Conservation (phyloP, 169 alveolate species). For the Eimeria praecox region DNA sequence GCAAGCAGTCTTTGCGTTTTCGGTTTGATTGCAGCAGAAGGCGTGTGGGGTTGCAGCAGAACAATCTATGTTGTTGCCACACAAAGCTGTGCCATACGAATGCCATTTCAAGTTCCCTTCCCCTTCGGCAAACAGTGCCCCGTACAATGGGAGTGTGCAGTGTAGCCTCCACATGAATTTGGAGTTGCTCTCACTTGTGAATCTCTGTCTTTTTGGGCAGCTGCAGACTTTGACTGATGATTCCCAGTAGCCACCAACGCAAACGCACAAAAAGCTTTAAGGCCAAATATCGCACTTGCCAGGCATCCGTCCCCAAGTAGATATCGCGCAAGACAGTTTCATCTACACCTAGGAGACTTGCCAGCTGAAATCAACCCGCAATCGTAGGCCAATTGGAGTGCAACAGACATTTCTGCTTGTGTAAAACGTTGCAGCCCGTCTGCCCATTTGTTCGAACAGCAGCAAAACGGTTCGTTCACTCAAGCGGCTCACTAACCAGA, state of each 20-base stretch:
- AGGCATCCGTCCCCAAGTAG: constrained; percentile 6
- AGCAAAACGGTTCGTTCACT: background rate
- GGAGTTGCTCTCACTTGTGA: constrained; percentile 23
- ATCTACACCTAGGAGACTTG: constrained; percentile 53
- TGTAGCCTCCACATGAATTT: background rate
- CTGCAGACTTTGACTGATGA: constrained; percentile 38
- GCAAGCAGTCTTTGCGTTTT: background rate
- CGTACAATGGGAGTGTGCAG: background rate
- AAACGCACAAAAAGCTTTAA: constrained; percentile 54
- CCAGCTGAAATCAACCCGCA: constrained; percentile 10
- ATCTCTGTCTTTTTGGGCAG: constrained; percentile 13
- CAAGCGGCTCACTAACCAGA: constrained; percentile 7
- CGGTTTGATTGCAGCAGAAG: background rate
- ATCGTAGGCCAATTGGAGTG: too few relatives aligned
- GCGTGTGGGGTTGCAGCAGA: background rate
- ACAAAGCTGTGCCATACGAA: background rate
- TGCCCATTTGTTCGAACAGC: background rate
- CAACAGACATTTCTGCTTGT: background rate
- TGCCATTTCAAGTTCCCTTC: background rate
- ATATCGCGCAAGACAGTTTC: constrained; percentile 49
- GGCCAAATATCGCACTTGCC: constrained; percentile 46
- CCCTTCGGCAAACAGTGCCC: background rate
- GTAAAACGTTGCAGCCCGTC: background rate
- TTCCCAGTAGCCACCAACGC: constrained; percentile 70
- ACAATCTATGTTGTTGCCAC: background rate